Base-by-base conservation (phyloP, 495 filamentous ascomycete genomes). In the Paragyromitra xinjiangensis region DNA sequence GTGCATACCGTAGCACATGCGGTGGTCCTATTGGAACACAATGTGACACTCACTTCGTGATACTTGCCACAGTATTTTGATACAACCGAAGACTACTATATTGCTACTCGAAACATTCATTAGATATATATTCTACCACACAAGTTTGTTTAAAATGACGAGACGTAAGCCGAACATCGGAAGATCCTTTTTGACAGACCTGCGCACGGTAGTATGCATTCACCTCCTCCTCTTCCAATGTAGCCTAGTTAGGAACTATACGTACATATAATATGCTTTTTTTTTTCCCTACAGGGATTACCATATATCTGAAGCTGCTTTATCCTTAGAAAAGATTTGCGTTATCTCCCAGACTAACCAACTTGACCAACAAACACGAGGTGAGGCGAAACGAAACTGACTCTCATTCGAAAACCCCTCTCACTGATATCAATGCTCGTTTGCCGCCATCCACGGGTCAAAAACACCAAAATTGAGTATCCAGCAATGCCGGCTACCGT, bases 121-220 rank as follows among this genome's bases (percentile, higher is more conserved):
- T n/a, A 19, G 50, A 24, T 56, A 37, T 56, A 51, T 34, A 37
- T 55, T 39, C 11, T n/a, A 51, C 16, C 9, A 39, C 24, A 42
- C n/a, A 55, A n/a, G 48, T 29, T 9, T 1, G 26, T n/a, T 37
- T 42, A 37, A 37, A 29, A 7, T 7, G 19, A 24, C 34, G n/a
- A 42, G 24, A 63, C 9, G n/a, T 22, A 42, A 42, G 37, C 59
- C 16, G 16, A 56, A 68, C 24, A 6, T 51, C 45, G 24, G 26
- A 45, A 67, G 44, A 61, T 51, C 34, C 34, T 39, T 55, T 68
- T 26, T 55, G n/a, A 68, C 65, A 56, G 65, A 55, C 26, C 29
- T 40, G 26, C 50, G 48, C 3, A 55, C 16, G 7, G 26, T 48
- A 19, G 26, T 19, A 7, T 16, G 14, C 6, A 6, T 68, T 40